Evolutionary conservation across 257 asterid species (phyloP).

Genomic region (Solanum rostratum): DNA sequence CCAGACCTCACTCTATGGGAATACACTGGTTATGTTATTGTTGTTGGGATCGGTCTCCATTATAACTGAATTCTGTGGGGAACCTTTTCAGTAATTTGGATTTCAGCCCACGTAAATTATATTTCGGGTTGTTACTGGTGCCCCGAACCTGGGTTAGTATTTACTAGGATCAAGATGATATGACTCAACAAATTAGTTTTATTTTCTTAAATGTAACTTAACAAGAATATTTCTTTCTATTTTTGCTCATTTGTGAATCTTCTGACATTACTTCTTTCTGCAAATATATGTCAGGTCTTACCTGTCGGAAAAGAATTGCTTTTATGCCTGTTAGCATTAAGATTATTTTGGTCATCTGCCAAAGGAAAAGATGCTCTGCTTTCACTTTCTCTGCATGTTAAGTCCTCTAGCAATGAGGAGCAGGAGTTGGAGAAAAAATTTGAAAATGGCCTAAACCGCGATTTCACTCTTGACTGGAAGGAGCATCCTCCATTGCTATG

Average conservation of each 20-base stretch:
- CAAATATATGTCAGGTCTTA: conserved; percentile 34
- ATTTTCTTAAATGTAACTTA: not conserved
- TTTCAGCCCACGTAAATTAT: not conserved
- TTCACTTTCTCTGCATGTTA: conserved; percentile 26
- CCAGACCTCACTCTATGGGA: not conserved
- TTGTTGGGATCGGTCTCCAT: not conserved
- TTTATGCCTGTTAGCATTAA: conserved; percentile 53
- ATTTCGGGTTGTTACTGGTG: not conserved
- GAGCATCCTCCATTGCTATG: conserved; percentile 59
- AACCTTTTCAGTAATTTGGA: not conserved
- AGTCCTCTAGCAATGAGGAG: conserved; percentile 32
- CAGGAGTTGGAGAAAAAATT: conserved; percentile 26
- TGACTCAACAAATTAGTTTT: not conserved
- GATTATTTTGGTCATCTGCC: conserved; percentile 47
- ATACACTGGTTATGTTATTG: not conserved
- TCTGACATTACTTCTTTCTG: not conserved
- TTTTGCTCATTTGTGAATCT: not conserved
- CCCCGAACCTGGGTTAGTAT: not conserved
- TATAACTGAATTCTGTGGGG: not conserved
- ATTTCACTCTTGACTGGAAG: conserved; percentile 47
- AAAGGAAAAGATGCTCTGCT: conserved; percentile 58
- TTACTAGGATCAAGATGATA: not conserved
- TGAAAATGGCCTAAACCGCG: conserved; percentile 20
- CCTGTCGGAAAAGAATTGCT: conserved; percentile 72
- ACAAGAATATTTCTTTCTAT: not conserved